Evolutionary conservation across 108 stramenopile genomes (phyloP).

Genomic region (Seminavis robusta): DNA sequence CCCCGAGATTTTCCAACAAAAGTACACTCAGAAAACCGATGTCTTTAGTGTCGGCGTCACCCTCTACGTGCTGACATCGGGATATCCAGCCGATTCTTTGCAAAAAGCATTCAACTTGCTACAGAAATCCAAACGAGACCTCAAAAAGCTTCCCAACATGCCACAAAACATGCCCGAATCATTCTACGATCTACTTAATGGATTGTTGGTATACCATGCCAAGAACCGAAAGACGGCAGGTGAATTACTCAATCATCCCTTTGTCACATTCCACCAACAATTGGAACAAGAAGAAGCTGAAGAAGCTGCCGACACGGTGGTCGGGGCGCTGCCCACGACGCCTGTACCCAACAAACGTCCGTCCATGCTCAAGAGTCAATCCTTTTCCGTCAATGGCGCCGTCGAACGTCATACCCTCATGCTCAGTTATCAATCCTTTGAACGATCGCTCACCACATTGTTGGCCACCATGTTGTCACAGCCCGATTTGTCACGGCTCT

Average conservation of each 20-base stretch:
- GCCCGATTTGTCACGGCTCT: constrained; percentile 24
- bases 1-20: constrained; percentile 77
- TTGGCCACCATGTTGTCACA: constrained; percentile 57
- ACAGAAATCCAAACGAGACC: constrained; percentile 40
- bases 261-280: constrained; percentile 68
- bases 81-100: constrained; percentile 66
- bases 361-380: constrained; percentile 3
- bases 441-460: constrained; percentile 61
- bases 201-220: constrained; percentile 50
- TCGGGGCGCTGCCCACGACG: background rate
- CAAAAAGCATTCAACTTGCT: constrained; percentile 76
- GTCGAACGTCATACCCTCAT: constrained; percentile 48
- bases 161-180: constrained; percentile 75
- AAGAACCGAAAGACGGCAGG: constrained; percentile 57
- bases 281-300: constrained; percentile 29
- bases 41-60: constrained; percentile 77
- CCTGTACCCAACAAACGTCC: background rate
- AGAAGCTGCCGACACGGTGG: constrained; percentile 37
- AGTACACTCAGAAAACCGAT: constrained; percentile 59
- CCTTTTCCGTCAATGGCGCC: constrained; percentile 42
- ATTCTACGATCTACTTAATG: constrained; percentile 66
- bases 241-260: constrained; percentile 55
- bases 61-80: constrained; percentile 78
- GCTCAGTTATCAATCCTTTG: constrained; percentile 68
- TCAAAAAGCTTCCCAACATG: constrained; percentile 58